Evolutionary conservation across 129 eudicot genomes (phyloP).

Genomic region (Artemisia tridentata): DNA sequence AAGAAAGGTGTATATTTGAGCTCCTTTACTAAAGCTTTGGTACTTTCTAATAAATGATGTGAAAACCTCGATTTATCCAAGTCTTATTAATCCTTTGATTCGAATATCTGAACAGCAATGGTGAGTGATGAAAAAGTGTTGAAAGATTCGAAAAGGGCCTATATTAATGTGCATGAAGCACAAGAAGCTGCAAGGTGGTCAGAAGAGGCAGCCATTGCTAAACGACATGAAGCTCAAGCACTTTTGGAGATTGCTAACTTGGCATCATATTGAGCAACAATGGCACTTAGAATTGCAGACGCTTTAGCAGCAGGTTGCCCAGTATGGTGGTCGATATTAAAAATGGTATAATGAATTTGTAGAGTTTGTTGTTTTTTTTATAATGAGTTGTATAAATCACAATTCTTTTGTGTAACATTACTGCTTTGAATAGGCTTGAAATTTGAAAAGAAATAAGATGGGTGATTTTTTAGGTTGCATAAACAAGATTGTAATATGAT

Average conservation of each 20-base stretch:
- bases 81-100: too few species aligned
- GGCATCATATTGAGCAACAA: conserved; percentile 62
- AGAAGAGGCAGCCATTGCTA: conserved; percentile 50
- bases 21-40: background rate
- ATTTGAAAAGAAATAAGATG: conserved; percentile 22
- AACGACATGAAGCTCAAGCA: conserved; percentile 69
- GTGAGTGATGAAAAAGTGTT: conserved; percentile 37
- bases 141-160: conserved; percentile 28
- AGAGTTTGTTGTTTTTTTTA: conserved; percentile 11
- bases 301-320: conserved; percentile 33
- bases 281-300: conserved; percentile 72
- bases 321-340: background rate
- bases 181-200: conserved; percentile 54
- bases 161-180: conserved; percentile 51
- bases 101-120: conserved; percentile 48
- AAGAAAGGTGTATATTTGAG: conserved; percentile 41
- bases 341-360: conserved; percentile 18
- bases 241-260: conserved; percentile 74
- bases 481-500: too few species aligned
- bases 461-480: conserved; percentile 1
- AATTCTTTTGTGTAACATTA: background rate
- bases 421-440: background rate
- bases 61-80: too few species aligned
- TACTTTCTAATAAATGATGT: too few species aligned
- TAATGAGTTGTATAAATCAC: background rate